Base-by-base conservation (phyloP, 225 moss, liverwort and hornwort species). In the Polytrichum formosum region DNA sequence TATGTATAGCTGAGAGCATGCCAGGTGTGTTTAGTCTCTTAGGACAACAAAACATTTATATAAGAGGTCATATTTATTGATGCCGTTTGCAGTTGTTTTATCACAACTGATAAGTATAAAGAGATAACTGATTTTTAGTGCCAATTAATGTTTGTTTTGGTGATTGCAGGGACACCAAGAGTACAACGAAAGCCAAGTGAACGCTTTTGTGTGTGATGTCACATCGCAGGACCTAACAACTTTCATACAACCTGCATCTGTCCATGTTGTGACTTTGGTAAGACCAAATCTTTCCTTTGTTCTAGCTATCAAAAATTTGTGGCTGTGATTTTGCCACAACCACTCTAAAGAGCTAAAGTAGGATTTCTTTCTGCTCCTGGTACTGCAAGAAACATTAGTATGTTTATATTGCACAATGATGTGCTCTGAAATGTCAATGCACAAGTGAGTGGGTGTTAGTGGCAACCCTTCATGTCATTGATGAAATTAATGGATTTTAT, bases 241-340 rank as follows among this genome's bases (percentile, higher is more conserved):
- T 26, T 79, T 70, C 55, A 72, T 94, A n/a, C 62, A 74, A 69
- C 82, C 77, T 72, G 79, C 86, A 73, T 87, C 90, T 56, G 88
- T 98, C 64, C 85, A 98, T 84, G 88, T 94, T 73, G 87, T 98
- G 74, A 98, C 98, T 28, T 58, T 98, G 94, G 94, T 97, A 81
- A 63, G 46, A 46, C 13, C 46, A 46, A 46, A 46, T 46, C 46
- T 46, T 37, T 46, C 13, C 13, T 46, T 10, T 46, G 3, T 46
- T 46, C 2, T 46, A 2, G 46, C 46, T 16, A 46, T 16, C 46
- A 46, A 16, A 13, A 46, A 46, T 46, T 46, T 46, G 46, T 46
- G 46, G 46, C 10, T 16, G 46, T 46, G 16, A 16, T 13, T 46
- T 46, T 13, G 46, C 46, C 46, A 13, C 46, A 46, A 46, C 46